phyloP scores from a whole-genome alignment of 495 filamentous ascomycete species.

The Hyphodiscus hymeniophilus region DNA sequence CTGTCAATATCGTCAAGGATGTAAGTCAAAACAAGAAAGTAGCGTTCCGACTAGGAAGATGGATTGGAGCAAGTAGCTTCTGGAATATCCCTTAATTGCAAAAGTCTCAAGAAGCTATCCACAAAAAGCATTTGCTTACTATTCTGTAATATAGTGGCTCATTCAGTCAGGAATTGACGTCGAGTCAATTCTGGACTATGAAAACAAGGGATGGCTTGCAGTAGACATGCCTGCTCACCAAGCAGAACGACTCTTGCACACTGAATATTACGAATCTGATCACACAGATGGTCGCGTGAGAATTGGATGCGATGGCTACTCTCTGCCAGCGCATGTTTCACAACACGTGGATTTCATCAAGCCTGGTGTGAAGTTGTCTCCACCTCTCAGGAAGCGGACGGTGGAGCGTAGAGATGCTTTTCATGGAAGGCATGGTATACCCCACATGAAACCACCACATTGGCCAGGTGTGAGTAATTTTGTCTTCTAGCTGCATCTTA shows the following conservation, averaged over 20 bases:
- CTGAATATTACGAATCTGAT: conserved; percentile 16
- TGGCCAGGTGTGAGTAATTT: too few relatives aligned
- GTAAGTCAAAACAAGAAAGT: too few relatives aligned
- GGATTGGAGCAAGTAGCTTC: too few relatives aligned
- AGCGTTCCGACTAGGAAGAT: too few relatives aligned
- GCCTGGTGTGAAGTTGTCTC: conserved; percentile 16
- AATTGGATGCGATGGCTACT: conserved; percentile 16
- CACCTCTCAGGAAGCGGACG: conserved; percentile 17
- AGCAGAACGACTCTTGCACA: conserved; percentile 20
- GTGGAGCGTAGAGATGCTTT: background rate
- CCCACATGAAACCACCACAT: background rate
- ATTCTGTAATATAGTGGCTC: conserved; percentile 17
- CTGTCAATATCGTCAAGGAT: too few relatives aligned
- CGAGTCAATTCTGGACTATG: conserved; percentile 9
- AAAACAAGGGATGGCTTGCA: conserved; percentile 17
- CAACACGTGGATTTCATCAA: conserved; percentile 15
- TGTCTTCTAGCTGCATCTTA: too few relatives aligned
- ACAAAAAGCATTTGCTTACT: too few relatives aligned
- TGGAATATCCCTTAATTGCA: too few relatives aligned
- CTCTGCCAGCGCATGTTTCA: conserved; percentile 3
- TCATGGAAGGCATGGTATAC: background rate
- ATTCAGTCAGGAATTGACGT: conserved; percentile 10
- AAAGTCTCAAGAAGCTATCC: too few relatives aligned
- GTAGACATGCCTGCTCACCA: conserved; percentile 14
- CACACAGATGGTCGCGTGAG: background rate